Base-by-base conservation (phyloP, 257 asterid genomes). In the Przewalskia tangutica region DNA sequence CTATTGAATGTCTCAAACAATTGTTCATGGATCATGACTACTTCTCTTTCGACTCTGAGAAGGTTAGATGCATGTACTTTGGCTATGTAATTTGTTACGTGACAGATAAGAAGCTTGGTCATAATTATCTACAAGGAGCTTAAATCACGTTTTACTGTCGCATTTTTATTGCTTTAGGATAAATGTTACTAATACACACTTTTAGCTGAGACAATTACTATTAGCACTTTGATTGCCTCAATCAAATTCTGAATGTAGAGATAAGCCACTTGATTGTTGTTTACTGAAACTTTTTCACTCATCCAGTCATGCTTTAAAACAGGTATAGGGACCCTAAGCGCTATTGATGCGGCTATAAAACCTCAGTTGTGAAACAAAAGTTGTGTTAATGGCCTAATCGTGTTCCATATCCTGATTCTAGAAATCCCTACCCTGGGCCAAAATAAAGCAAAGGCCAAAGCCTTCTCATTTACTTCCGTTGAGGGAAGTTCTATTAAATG, bases 31-130 rank as follows among this genome's bases (percentile, higher is more conserved):
- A 85, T 78, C 84, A 91, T 82, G 97, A 90, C 85, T 83, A 91
- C 89, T 93, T 90, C 80, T 88, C 84, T 82, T 92, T 95, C 83
- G 91, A 94, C 86, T 85, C 93, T n/a, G 90, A 92, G 85, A 95
- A 95, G 99, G 98, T 95, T 76, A 76, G 89, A 55, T 48, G 54
- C 54, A 77, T 71, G 32, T n/a, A 56, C 56, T 78, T 77, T 18
- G 48, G 53, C 42, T 12, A 36, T 11, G 77, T 6, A 23, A 18
- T 75, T 51, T 12, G 77, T 81, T 77, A n/a, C 62, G 0, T 42
- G 79, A 34, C 76, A 73, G 17, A 8, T 16, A 20, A 36, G n/a
- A n/a, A 73, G 44, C 44, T 50, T 23, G 79, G 38, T 23, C 79
- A 50, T 8, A 50, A 73, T 50, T 2, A 75, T 50, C 62, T 75